Conservation (phyloP, 2,329 filamentous ascomycete genomes). For the Aspergillus sp. region DNA sequence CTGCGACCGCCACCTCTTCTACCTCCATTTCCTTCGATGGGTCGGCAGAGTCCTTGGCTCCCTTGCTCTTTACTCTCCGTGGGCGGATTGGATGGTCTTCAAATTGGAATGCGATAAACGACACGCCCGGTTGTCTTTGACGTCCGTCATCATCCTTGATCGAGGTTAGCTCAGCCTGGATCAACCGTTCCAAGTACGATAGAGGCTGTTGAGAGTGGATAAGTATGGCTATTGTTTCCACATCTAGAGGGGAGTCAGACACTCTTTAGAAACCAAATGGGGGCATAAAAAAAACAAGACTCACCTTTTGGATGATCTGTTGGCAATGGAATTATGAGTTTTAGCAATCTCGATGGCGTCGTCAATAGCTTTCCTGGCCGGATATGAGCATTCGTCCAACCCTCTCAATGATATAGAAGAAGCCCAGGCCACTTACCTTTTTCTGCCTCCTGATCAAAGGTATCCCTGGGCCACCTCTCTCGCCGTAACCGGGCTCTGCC, state of each 20-base stretch:
- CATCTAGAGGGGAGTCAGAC: slow-evolving; percentile 41
- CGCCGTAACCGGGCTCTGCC: slow-evolving; percentile 2
- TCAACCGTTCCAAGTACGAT: slow-evolving; percentile 83
- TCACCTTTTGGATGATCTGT: slow-evolving; percentile 59
- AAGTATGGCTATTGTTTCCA: slow-evolving; percentile 82
- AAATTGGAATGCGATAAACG: slow-evolving; percentile 77
- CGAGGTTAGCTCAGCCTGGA: slow-evolving; percentile 80
- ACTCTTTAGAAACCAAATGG: neutral
- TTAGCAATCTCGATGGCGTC: slow-evolving; percentile 76
- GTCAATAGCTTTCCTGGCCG: slow-evolving; percentile 70
- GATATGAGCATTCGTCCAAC: slow-evolving; percentile 4
- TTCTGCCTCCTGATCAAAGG: slow-evolving; percentile 60
- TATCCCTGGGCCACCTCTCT: slow-evolving; percentile 26
- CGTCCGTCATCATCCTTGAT: slow-evolving; percentile 62
- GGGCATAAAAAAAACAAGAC: neutral
- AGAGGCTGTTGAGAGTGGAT: slow-evolving; percentile 88
- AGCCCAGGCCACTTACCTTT: slow-evolving; percentile 50
- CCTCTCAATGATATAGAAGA: neutral
- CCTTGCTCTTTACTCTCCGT: slow-evolving; percentile 36
- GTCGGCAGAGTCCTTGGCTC: slow-evolving; percentile 11
- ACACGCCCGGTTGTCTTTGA: slow-evolving; percentile 70
- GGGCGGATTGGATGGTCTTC: slow-evolving; percentile 57
- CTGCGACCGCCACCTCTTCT: neutral
- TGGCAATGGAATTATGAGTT: slow-evolving; percentile 74
- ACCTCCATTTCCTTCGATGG: slow-evolving; percentile 4